Evolutionary conservation across 768 basidiomycete genomes (phyloP), one percentile per base, ranked within the genome.

Genomic region (Boletus insuetus): DNA sequence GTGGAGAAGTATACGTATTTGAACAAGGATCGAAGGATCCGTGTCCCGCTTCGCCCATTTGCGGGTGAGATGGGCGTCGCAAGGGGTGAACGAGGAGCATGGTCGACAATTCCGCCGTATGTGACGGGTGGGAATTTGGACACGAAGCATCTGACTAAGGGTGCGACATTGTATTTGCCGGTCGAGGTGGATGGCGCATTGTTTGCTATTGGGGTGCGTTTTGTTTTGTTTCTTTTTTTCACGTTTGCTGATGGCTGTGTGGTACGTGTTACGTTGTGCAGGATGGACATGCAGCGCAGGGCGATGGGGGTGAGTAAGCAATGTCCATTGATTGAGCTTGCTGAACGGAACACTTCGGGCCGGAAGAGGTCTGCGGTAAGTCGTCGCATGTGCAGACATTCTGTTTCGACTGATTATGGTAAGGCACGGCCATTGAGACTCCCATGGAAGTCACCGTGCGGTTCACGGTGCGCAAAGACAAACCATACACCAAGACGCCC

Each of bases 271-370:
- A 13, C 12, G 1, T 35, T 35, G 17, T 34, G 14, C 17, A 84
- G 83, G 84, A 86, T 55, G 84, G 84, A 6, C 84, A 85, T 65
- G 84, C 83, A 4, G 82, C 80, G 11, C 84, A 85, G 69, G 84
- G 84, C 8, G 84, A 85, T 62, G 84, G 84, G 66, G 84, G 83
- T 81, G 53, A 54, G 79, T 37, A 32, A 29, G 0, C 2, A n/a
- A 20, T 3, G 9, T 29, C 66, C 22, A 35, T 39, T 4, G 38
- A 11, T 22, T 6, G 40, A 31, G 6, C 4, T 52, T 47, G 20
- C 46, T 59, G 17, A 49, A 45, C 11, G 37, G 31, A n/a, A 32
- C 22, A 7, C n/a, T 14, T 35, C 1, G 13, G 11, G 8, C 40
- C 35, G 45, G 35, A 47, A 85, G 83, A 85, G 75, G 82, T 84